Evolutionary conservation across 1,284 basidiomycete genomes (phyloP).

Genomic region (Gyrodon tennesseensis): DNA sequence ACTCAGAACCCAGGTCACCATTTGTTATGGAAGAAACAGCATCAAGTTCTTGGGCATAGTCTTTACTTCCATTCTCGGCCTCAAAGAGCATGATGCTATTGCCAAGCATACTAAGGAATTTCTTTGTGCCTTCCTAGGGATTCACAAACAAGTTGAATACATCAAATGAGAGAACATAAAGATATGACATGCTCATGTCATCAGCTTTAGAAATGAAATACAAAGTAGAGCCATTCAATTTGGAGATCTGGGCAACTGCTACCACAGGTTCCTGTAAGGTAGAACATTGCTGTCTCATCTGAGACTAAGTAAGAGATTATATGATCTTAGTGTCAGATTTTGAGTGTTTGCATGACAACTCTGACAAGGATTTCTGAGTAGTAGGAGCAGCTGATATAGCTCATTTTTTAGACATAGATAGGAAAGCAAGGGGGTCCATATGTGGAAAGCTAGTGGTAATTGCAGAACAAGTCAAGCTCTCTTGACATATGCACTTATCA

Average conservation of each 20-base stretch:
- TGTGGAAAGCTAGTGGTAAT: too few species aligned
- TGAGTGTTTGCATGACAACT: not conserved
- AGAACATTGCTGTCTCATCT: not conserved
- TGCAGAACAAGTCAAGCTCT: slow-evolving; percentile 2
- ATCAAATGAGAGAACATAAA: too few species aligned
- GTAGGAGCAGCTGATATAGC: not conserved
- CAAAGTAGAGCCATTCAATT: not conserved
- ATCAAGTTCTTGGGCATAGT: not conserved
- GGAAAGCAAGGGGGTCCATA: not conserved
- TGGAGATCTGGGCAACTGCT: not conserved
- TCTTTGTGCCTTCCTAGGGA: not conserved
- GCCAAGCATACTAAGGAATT: not conserved
- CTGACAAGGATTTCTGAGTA: not conserved
- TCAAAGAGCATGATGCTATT: not conserved
- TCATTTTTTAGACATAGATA: not conserved
- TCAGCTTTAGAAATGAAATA: not conserved
- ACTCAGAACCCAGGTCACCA: not conserved
- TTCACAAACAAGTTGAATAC: too few species aligned
- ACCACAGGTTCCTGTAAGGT: not conserved
- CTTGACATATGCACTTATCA: not conserved
- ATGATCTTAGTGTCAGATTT: not conserved
- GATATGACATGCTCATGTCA: not conserved
- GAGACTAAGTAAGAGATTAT: not conserved
- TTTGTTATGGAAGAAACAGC: too few species aligned
- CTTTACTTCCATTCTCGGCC: slow-evolving; percentile 1